Evolutionary conservation across 179 eudicot genomes (phyloP).

Genomic region (Carnegiea gigantea): DNA sequence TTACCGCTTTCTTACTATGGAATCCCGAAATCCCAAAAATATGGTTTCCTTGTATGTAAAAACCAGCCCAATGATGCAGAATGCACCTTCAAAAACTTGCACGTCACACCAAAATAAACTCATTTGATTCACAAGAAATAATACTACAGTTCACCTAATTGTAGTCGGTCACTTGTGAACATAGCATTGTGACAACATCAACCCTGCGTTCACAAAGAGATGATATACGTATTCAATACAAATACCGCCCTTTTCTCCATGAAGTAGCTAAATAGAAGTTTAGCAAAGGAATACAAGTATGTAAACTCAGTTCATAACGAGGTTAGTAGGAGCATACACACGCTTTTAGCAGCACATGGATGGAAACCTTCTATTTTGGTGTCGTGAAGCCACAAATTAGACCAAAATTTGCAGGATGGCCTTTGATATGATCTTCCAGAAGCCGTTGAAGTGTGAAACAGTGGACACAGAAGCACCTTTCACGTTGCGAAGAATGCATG

Average conservation of each 20-base stretch:
- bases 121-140: neutral
- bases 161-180: too few relatives aligned
- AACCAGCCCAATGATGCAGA: neutral
- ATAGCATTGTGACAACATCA: neutral
- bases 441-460: neutral
- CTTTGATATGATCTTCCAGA: neutral
- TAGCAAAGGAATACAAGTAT: neutral
- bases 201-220: neutral
- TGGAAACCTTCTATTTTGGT: neutral
- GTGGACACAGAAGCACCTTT: neutral
- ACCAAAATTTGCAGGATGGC: neutral
- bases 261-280: neutral
- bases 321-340: too few relatives aligned
- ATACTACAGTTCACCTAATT: neutral
- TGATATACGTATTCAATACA: neutral
- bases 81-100: neutral
- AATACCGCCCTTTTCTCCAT: neutral
- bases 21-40: neutral
- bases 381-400: neutral
- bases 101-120: neutral
- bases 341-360: neutral
- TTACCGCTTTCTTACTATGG: too few relatives aligned
- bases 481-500: neutral
- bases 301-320: neutral
- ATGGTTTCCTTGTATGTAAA: neutral